phyloP scores from a whole-genome alignment of 768 basidiomycete genomes.

The Rhodosporidiobolus sp. region DNA sequence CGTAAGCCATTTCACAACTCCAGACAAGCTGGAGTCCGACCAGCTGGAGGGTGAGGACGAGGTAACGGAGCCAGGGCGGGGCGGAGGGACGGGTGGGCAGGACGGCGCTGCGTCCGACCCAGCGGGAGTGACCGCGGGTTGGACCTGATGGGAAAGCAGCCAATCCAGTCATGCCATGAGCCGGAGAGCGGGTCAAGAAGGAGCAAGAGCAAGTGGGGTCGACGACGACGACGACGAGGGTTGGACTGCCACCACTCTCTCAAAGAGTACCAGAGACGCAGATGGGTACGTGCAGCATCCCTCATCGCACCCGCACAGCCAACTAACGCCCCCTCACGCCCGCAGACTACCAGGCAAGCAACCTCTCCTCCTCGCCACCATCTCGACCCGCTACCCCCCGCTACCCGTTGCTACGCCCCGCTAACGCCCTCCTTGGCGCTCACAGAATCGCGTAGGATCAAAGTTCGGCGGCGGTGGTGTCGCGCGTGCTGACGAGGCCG shows the following conservation, averaged over 20 bases:
- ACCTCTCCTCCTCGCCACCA: not conserved
- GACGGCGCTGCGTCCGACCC: constrained; percentile 26
- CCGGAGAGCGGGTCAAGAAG: not conserved
- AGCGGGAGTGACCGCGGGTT: not conserved
- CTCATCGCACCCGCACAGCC: not conserved
- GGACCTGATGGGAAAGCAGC: not conserved
- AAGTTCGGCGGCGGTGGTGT: constrained; percentile 96
- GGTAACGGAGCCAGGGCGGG: constrained; percentile 65
- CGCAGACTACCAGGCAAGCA: constrained; percentile 24
- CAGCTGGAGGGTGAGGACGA: constrained; percentile 70
- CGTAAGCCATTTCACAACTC: constrained; percentile 94
- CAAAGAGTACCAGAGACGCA: not conserved
- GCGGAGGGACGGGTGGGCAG: constrained; percentile 50
- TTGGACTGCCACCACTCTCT: too few species aligned
- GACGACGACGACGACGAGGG: not conserved
- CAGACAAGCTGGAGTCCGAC: constrained; percentile 85
- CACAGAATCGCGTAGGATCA: constrained; percentile 85
- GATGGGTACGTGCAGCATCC: not conserved
- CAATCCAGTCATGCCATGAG: not conserved
- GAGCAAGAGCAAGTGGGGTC: not conserved
- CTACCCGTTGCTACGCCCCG: not conserved
- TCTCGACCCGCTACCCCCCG: not conserved
- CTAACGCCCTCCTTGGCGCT: constrained; percentile 6
- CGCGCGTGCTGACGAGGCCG: constrained; percentile 89
- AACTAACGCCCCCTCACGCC: not conserved